Conservation (phyloP, 768 basidiomycete species). For the Lactarius sp. region DNA sequence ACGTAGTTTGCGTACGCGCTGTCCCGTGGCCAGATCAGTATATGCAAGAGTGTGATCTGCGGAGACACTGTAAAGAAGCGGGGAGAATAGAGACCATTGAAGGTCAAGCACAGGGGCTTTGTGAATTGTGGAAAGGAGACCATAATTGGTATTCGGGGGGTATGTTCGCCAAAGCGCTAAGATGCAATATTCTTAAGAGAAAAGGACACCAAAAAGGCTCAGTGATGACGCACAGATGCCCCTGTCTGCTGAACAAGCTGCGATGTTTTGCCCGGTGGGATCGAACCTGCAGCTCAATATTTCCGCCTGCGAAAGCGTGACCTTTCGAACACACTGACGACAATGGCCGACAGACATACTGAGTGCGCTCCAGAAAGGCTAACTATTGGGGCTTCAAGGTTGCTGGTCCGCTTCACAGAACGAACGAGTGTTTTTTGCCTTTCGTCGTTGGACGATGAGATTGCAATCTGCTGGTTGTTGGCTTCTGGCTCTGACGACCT, state of each 20-base stretch:
- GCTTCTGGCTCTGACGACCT: constrained; percentile 44
- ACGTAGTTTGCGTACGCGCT: constrained; percentile 72
- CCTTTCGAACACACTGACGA: neutral
- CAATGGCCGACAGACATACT: constrained; percentile 42
- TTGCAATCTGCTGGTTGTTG: constrained; percentile 61
- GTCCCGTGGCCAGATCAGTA: constrained; percentile 79
- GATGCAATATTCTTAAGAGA: neutral
- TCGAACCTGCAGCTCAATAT: constrained; percentile 91
- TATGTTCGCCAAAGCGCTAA: constrained; percentile 89
- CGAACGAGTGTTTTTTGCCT: constrained; percentile 75
- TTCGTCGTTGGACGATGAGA: constrained; percentile 70
- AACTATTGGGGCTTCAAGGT: constrained; percentile 90
- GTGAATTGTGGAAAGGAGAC: constrained; percentile 71
- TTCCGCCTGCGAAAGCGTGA: constrained; percentile 51
- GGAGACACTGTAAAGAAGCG: constrained; percentile 73
- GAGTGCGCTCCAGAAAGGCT: constrained; percentile 83
- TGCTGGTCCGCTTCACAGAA: constrained; percentile 87
- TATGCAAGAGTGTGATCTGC: constrained; percentile 83
- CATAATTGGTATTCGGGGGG: constrained; percentile 90
- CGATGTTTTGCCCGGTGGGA: constrained; percentile 89
- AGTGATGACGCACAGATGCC: constrained; percentile 69
- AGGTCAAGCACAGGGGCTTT: constrained; percentile 92
- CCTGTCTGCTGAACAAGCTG: constrained; percentile 86
- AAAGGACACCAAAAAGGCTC: constrained; percentile 5
- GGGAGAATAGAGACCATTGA: constrained; percentile 78